A percentile compares a stretch with the other conserved stretches of the same genome.
Evolutionary conservation across 140 eudicot species (phyloP).

Genomic region (Ambrosia hybrid): DNA sequence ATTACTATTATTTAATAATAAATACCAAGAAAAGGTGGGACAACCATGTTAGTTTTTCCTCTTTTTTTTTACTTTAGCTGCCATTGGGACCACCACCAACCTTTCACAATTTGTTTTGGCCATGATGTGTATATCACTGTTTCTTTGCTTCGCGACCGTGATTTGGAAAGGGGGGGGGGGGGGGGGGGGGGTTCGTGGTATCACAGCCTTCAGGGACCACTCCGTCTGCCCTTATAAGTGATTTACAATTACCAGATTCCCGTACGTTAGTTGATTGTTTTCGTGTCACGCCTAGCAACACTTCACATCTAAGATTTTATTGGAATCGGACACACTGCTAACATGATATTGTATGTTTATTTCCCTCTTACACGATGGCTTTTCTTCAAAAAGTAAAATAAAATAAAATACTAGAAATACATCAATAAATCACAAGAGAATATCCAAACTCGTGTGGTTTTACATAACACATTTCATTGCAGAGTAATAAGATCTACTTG

Average conservation of each 20-base stretch:
- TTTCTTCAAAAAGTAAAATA: neutral
- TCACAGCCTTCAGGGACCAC: no score
- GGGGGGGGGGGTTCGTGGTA: no score
- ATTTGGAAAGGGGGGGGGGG: no score
- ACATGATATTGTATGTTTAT: neutral
- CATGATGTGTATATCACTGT: no score
- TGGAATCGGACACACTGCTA: neutral
- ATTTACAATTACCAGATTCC: neutral
- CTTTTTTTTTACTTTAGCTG: no score
- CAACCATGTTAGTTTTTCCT: no score
- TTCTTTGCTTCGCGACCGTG: no score
- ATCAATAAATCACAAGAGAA: neutral
- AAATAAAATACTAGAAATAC: neutral
- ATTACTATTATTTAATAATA: no score
- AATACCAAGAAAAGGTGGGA: no score
- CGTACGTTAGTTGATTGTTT: neutral
- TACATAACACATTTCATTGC: neutral
- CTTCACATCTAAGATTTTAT: neutral
- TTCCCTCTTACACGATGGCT: neutral
- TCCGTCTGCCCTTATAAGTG: no score
- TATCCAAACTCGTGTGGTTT: neutral
- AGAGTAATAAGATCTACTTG: slow-evolving; percentile 32
- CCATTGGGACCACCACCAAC: no score
- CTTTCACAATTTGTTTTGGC: no score
- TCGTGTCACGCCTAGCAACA: neutral